A percentile compares a stretch with the other conserved stretches of the same genome.
Conservation (phyloP, 2,329 filamentous ascomycete species). For the Atkinsonella hypoxylon region DNA sequence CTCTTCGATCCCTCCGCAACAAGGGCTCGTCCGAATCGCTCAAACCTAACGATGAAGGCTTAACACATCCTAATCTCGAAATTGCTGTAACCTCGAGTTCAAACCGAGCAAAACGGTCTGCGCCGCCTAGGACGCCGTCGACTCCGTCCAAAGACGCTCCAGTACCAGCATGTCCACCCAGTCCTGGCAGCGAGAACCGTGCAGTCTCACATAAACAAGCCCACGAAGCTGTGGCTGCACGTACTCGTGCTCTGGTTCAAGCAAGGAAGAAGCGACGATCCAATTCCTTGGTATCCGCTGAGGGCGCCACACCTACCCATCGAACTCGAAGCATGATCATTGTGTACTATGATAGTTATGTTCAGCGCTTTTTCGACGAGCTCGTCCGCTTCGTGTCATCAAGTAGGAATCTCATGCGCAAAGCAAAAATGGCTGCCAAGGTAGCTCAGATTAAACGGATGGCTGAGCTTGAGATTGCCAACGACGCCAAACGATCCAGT, state of each 20-base stretch:
- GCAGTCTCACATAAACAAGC: constrained; percentile 23
- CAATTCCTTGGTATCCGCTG: constrained; percentile 38
- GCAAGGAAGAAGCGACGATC: constrained; percentile 38
- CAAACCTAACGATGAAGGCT: constrained; percentile 34
- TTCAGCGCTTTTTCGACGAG: constrained; percentile 72
- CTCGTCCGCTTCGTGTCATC: constrained; percentile 72
- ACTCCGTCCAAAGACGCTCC: constrained; percentile 10
- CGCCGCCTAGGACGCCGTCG: constrained; percentile 10
- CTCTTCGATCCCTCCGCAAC: constrained; percentile 34
- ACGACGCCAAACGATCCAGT: constrained; percentile 30
- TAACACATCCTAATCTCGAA: constrained; percentile 12
- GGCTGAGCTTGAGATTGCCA: constrained; percentile 46
- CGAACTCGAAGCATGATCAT: constrained; percentile 66
- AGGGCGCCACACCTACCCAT: constrained; percentile 41
- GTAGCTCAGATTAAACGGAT: constrained; percentile 53
- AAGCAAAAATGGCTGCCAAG: constrained; percentile 73
- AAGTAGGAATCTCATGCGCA: constrained; percentile 73
- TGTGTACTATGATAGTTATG: constrained; percentile 84
- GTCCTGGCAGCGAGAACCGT: constrained; percentile 8
- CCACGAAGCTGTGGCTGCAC: constrained; percentile 32
- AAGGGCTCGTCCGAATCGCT: constrained; percentile 43
- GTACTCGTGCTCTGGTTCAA: constrained; percentile 33
- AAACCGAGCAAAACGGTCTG: constrained; percentile 2
- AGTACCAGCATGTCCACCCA: constrained; percentile 17
- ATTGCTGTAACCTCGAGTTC: not conserved